These are phyloP conservation scores for Citrus medica DNA, from an alignment of 345 rosid genomes.

Conservation along the genomic window DNA sequence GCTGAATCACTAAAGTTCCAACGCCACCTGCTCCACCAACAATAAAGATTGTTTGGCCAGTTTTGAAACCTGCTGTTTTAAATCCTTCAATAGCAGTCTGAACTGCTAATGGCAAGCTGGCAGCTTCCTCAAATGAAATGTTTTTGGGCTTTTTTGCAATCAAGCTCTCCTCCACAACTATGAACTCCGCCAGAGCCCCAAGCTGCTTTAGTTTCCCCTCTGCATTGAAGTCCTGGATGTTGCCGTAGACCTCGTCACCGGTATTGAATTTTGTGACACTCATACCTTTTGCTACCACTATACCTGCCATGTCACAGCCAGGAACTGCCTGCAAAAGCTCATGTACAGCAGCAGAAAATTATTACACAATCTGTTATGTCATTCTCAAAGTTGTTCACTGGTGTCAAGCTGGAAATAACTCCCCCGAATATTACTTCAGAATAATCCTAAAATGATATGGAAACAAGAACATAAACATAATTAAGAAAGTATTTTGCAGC, in stretches of 20 bases:
- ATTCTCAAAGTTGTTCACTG: too few relatives aligned
- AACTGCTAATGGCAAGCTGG: conserved; percentile 47
- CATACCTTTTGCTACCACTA: conserved; percentile 34
- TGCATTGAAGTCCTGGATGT: conserved; percentile 42
- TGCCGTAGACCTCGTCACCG: conserved; percentile 47
- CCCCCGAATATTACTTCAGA: too few relatives aligned
- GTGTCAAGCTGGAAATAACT: too few relatives aligned
- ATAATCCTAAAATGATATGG: too few relatives aligned
- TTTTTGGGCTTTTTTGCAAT: conserved; percentile 34
- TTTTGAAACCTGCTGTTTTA: conserved; percentile 25
- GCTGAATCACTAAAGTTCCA: conserved; percentile 42
- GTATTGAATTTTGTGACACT: conserved; percentile 22
- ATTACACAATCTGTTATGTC: too few relatives aligned
- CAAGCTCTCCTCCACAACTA: conserved; percentile 38
- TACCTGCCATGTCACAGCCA: conserved; percentile 53
- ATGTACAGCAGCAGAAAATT: neutral
- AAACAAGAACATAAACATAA: too few relatives aligned
- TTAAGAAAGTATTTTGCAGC: too few relatives aligned
- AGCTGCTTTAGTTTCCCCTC: conserved; percentile 35
- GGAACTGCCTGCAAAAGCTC: conserved; percentile 35
- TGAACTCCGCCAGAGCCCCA: conserved; percentile 47
- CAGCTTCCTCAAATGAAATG: conserved; percentile 48
- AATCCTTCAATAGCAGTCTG: conserved; percentile 52
- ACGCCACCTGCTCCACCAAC: conserved; percentile 53
- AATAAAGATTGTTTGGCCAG: conserved; percentile 30